Evolutionary conservation across 768 basidiomycete genomes (phyloP).

Genomic region (Mycena amicta): DNA sequence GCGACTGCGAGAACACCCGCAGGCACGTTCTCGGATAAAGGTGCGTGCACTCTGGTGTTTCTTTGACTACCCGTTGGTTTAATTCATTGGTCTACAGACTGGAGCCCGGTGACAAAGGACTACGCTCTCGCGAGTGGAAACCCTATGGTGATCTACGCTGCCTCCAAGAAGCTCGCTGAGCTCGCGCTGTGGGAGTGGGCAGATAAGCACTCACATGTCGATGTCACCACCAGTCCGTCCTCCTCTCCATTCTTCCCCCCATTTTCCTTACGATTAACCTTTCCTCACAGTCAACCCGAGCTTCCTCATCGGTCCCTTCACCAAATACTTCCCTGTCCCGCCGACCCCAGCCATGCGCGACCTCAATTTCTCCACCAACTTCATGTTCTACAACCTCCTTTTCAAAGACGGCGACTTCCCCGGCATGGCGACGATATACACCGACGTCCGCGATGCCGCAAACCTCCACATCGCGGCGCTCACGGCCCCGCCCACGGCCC

Average conservation of each 20-base stretch:
- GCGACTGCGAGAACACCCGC: constrained; percentile 27
- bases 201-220: constrained; percentile 39
- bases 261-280: too few species aligned
- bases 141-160: constrained; percentile 30
- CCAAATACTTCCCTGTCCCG: constrained; percentile 6
- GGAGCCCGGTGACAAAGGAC: constrained; percentile 36
- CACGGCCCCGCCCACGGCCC: not conserved
- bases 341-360: not conserved
- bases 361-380: not conserved
- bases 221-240: constrained; percentile 39
- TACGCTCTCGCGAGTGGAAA: constrained; percentile 26
- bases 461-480: not conserved
- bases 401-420: not conserved
- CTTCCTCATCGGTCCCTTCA: constrained; percentile 40
- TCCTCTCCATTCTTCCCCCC: too few species aligned
- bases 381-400: not conserved
- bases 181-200: constrained; percentile 44
- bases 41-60: constrained; percentile 49
- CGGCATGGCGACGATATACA: not conserved
- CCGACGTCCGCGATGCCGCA: not conserved
- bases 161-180: constrained; percentile 43
- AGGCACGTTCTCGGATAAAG: constrained; percentile 45
- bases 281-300: constrained; percentile 44
- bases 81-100: constrained; percentile 37
- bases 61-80: constrained; percentile 36